Base-by-base conservation (phyloP, 345 rosid species). In the Salix exigua region DNA sequence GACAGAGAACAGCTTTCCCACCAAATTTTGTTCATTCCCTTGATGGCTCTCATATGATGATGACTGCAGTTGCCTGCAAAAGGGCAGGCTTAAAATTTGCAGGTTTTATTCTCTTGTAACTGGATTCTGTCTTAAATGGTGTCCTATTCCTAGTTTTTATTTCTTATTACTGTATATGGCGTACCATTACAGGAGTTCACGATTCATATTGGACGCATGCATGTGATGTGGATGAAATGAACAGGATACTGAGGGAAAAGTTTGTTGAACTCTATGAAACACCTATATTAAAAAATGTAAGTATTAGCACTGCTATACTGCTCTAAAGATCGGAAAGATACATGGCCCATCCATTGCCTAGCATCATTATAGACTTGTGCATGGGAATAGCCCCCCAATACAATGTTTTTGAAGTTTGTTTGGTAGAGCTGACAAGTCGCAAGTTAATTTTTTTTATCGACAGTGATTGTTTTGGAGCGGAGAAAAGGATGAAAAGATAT, bases 151-250 rank as follows among this genome's bases (percentile, higher is more conserved):
- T 50, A 58, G 50, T 70, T 73, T 63, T 53, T 31, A 23, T 78
- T 79, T 75, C 53, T 79, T 46, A 65, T 75, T 68, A 75, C 73
- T 50, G 42, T 44, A 46, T 42, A 31, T 61, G 78, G 51, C 60
- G 25, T 73, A 46, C 82, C 85, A 73, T 50, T 76, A 74, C 91
- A 93, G 98, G 99, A 77, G 99, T 96, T 76, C 99, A 96, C 73
- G 99, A 96, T 88, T 96, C 99, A 21, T 96, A 88, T 69, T 96
- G 99, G 99, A 96, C 98, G 1, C 99, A 96, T 85, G 99, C 98
- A n/a, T 88, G 98, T 80, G 93, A 96, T 64, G 98, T 94, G 80
- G 97, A 96, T 81, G 81, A 74, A 84, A 75, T 96, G 89, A 96
- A 92, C 87, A 82, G 40, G 81, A 92, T 92, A 85, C 83, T 96